Conservation (phyloP, 2,329 filamentous ascomycete genomes). For the Epicoccum nigrum region DNA sequence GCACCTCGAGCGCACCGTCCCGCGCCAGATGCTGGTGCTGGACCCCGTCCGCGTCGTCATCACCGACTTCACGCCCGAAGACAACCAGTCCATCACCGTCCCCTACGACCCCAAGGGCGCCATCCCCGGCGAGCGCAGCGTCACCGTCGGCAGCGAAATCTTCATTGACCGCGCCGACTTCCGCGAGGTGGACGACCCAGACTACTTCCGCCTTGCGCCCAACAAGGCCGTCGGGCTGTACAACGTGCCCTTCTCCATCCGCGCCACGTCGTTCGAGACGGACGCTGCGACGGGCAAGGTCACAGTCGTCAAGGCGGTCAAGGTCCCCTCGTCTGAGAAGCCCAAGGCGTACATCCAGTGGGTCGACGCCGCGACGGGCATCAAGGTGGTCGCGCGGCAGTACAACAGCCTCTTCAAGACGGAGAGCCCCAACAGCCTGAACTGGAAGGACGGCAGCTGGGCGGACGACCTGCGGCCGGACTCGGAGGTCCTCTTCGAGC, state of each 20-base stretch:
- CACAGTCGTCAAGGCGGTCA: constrained; percentile 69
- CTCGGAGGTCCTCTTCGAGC: constrained; percentile 77
- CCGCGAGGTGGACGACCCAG: constrained; percentile 71
- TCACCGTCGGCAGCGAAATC: constrained; percentile 75
- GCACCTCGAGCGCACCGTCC: constrained; percentile 87
- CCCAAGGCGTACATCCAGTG: constrained; percentile 80
- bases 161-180: constrained; percentile 87
- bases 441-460: constrained; percentile 75
- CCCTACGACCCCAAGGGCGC: constrained; percentile 78
- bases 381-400: constrained; percentile 69
- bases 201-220: constrained; percentile 80
- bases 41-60: constrained; percentile 85
- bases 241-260: constrained; percentile 72
- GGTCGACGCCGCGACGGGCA: constrained; percentile 73
- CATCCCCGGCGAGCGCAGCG: constrained; percentile 64
- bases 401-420: constrained; percentile 87
- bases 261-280: constrained; percentile 70
- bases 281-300: constrained; percentile 67
- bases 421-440: constrained; percentile 76
- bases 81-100: constrained; percentile 70
- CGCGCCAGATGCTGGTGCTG: constrained; percentile 85
- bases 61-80: constrained; percentile 72
- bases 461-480: constrained; percentile 83
- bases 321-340: constrained; percentile 71
- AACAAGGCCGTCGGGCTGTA: constrained; percentile 76